phyloP scores from a whole-genome alignment of 495 filamentous ascomycete genomes.

The Penicillium bovifimosum region DNA sequence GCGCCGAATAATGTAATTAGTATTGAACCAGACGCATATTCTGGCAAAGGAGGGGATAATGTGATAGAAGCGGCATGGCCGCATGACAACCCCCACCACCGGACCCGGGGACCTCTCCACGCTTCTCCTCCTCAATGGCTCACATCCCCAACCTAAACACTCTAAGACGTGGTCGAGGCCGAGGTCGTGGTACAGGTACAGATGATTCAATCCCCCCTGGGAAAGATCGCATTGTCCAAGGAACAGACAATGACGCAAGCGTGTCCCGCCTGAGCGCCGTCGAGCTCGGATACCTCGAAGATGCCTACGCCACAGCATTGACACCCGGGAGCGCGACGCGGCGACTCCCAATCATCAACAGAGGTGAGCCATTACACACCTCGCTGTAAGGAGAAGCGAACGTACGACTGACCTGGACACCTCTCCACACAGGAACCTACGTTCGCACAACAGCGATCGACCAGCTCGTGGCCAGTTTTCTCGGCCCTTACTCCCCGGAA shows the following conservation, averaged over 20 bases:
- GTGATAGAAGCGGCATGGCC: not conserved
- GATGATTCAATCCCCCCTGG: constrained; percentile 23
- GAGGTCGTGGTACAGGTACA: constrained; percentile 29
- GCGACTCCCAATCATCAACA: constrained; percentile 84
- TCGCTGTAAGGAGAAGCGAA: not conserved
- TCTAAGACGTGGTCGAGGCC: constrained; percentile 49
- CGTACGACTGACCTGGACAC: not conserved
- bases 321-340: constrained; percentile 44
- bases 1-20: too few species aligned
- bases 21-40: too few species aligned
- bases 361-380: constrained; percentile 51
- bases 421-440: constrained; percentile 68
- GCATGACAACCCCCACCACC: constrained; percentile 9
- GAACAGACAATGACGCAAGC: constrained; percentile 88
- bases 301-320: constrained; percentile 69
- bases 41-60: not conserved
- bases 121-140: constrained; percentile 50
- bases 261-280: constrained; percentile 85
- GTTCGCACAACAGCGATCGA: constrained; percentile 86
- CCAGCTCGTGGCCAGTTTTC: constrained; percentile 65
- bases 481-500: constrained; percentile 32
- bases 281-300: constrained; percentile 76
- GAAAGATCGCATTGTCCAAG: constrained; percentile 64
- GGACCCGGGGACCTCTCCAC: constrained; percentile 8
- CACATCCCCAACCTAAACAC: constrained; percentile 74